A percentile compares a stretch with the other conserved stretches of the same genome.
Evolutionary conservation across 169 alveolate species (phyloP).

Genomic region (Eimeria acervulina): DNA sequence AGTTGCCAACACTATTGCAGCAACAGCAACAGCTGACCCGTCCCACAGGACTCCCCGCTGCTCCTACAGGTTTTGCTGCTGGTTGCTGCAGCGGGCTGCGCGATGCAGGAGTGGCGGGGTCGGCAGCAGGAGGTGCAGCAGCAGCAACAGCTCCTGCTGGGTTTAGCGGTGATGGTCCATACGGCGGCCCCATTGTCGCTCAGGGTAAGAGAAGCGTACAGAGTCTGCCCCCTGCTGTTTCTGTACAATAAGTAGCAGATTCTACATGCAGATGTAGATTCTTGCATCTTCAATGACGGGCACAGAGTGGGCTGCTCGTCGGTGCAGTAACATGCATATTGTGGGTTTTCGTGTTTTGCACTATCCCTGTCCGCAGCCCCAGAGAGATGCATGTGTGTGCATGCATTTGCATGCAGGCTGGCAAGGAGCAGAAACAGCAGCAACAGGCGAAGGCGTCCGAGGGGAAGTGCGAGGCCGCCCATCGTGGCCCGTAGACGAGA

Average conservation of each 20-base stretch:
- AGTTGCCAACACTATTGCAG: slow-evolving; percentile 38
- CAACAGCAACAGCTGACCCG: slow-evolving; percentile 34
- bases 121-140: slow-evolving; percentile 35
- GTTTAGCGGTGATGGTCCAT: slow-evolving; percentile 12
- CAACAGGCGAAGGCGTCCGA: slow-evolving; percentile 29
- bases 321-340: background rate
- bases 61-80: slow-evolving; percentile 23
- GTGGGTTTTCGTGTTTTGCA: background rate
- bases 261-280: background rate
- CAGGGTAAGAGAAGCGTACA: background rate
- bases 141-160: slow-evolving; percentile 42
- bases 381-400: background rate
- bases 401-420: slow-evolving; percentile 20
- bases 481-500: slow-evolving; percentile 53
- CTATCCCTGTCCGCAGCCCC: background rate
- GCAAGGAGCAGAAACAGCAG: slow-evolving; percentile 54
- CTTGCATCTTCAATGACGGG: background rate
- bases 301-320: background rate
- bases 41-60: background rate
- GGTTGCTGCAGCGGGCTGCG: slow-evolving; percentile 50
- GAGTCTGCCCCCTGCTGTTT: background rate
- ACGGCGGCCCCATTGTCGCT: slow-evolving; percentile 27
- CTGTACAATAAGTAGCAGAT: background rate
- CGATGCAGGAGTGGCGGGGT: background rate
- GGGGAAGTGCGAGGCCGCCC: slow-evolving; percentile 16